Conservation (phyloP, 768 basidiomycete genomes). For the Cyclocybe aegerita region DNA sequence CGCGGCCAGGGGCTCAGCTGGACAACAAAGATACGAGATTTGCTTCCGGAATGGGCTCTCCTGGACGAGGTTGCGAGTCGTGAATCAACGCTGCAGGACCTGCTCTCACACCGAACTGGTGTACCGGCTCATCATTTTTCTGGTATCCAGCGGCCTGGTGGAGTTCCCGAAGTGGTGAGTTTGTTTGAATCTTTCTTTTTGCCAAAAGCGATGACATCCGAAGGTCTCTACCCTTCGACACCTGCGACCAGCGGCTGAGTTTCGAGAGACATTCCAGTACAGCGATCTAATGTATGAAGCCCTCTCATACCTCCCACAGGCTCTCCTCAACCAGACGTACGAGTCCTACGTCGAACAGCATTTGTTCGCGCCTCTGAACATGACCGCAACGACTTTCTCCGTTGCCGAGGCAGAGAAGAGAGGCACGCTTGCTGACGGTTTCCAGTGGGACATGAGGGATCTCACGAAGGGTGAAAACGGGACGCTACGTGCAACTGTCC, state of each 20-base stretch:
- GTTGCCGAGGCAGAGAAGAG: constrained; percentile 33
- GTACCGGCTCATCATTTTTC: constrained; percentile 45
- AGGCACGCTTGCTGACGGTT: constrained; percentile 35
- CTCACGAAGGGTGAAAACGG: constrained; percentile 29
- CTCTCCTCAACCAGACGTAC: constrained; percentile 38
- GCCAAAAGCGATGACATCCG: no score
- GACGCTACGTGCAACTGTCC: constrained; percentile 31
- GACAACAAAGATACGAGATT: constrained; percentile 33
- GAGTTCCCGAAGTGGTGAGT: constrained; percentile 33
- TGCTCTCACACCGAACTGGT: constrained; percentile 43
- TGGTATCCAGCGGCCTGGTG: constrained; percentile 25
- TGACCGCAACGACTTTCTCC: constrained; percentile 39
- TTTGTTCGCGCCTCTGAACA: constrained; percentile 37
- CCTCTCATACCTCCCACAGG: constrained; percentile 35
- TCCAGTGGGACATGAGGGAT: constrained; percentile 33
- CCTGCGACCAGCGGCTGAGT: constrained; percentile 38
- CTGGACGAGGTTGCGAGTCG: constrained; percentile 33
- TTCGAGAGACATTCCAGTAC: constrained; percentile 43
- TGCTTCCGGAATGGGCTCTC: constrained; percentile 40
- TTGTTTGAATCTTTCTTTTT: neutral
- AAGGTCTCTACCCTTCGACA: constrained; percentile 37
- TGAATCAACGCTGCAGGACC: constrained; percentile 37
- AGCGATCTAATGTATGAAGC: constrained; percentile 47
- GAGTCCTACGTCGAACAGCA: constrained; percentile 39
- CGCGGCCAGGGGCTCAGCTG: constrained; percentile 30